These are phyloP conservation scores for Xylariaceae sp. DNA, from an alignment of 2,329 filamentous ascomycete species.

Conservation along the genomic window DNA sequence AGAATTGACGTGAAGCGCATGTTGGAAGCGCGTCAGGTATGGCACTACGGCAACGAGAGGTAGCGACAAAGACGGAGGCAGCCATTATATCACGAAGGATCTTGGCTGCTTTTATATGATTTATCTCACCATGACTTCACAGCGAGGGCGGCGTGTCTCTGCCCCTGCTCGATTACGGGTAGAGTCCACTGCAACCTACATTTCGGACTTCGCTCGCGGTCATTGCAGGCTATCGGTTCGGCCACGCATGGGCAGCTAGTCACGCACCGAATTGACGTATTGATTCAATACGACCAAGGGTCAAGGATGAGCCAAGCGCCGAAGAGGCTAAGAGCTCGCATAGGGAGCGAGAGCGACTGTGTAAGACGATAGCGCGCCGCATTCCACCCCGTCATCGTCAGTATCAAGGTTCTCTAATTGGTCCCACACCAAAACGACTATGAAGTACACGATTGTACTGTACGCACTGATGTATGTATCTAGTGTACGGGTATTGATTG, in stretches of 20 bases:
- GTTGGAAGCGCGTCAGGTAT: constrained; percentile 18
- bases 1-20: constrained; percentile 18
- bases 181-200: constrained; percentile 3
- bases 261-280: constrained; percentile 2
- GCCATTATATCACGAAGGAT: constrained; percentile 6
- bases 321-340: constrained; percentile 13
- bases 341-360: not conserved
- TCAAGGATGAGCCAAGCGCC: constrained; percentile 12
- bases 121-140: not conserved
- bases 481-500: no score
- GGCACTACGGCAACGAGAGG: constrained; percentile 4
- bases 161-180: not conserved
- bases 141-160: not conserved
- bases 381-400: not conserved
- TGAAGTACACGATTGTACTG: no score
- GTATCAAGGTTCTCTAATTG: not conserved
- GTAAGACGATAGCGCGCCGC: constrained; percentile 12
- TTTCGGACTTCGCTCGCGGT: not conserved
- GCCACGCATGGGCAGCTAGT: not conserved
- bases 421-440: not conserved
- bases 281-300: constrained; percentile 14
- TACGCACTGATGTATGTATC: no score
- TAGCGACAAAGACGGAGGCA: constrained; percentile 9
- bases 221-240: not conserved
- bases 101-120: constrained; percentile 17